Percentiles rank a stretch among this genome's conserved stretches.
Conservation (phyloP, 306 rosid species). For the Abrus pulchellus region DNA sequence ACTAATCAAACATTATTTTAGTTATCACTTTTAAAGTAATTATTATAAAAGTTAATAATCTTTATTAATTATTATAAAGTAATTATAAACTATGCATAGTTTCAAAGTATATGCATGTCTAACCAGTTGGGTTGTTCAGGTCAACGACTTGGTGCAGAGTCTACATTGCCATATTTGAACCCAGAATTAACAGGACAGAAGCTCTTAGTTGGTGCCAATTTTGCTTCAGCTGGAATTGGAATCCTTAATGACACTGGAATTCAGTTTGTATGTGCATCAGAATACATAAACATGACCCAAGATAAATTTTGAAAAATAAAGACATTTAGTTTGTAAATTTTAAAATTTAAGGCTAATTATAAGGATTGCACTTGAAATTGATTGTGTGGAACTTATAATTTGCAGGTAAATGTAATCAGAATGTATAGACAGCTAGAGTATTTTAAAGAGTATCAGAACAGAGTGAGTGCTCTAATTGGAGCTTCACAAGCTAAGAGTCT, state of each 20-base stretch:
- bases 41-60: no score
- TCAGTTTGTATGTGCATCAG: conserved; percentile 65
- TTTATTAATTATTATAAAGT: no score
- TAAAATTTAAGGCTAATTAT: not conserved
- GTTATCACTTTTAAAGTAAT: no score
- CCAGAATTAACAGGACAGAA: conserved; percentile 62
- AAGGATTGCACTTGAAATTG: not conserved
- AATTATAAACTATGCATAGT: no score
- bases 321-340: not conserved
- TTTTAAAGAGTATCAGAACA: conserved; percentile 65
- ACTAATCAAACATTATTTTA: no score
- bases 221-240: conserved; percentile 94
- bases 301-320: not conserved
- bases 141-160: conserved; percentile 66
- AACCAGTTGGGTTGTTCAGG: conserved; percentile 52
- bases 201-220: conserved; percentile 81
- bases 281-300: not conserved
- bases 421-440: conserved; percentile 64
- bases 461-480: conserved; percentile 63
- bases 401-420: conserved; percentile 73
- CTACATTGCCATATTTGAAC: conserved; percentile 74
- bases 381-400: not conserved
- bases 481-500: conserved; percentile 40
- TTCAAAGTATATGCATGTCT: not conserved
- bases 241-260: conserved; percentile 86